These are phyloP conservation scores for Yamadazyma insecticola DNA, from an alignment of 805 yeast species.

Conservation along the genomic window DNA sequence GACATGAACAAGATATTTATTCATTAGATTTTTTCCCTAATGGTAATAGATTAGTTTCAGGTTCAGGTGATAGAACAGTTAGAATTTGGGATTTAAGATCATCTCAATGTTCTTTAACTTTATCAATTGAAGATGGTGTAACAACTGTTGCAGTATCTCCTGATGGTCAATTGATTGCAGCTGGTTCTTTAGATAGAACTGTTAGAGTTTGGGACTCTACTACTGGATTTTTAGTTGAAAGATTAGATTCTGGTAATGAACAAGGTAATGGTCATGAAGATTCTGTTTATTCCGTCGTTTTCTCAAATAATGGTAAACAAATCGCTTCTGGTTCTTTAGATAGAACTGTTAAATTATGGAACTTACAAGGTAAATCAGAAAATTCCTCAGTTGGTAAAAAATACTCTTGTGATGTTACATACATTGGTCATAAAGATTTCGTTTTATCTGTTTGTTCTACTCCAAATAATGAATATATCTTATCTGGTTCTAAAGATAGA, in stretches of 20 bases:
- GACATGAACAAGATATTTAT: slow-evolving; percentile 97
- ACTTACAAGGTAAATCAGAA: slow-evolving; percentile 55
- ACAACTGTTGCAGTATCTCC: slow-evolving; percentile 97
- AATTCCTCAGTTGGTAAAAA: slow-evolving; percentile 22
- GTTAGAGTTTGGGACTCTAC: slow-evolving; percentile 97
- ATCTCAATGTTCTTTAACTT: slow-evolving; percentile 83
- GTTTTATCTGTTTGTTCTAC: slow-evolving; percentile 92
- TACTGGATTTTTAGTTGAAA: slow-evolving; percentile 86
- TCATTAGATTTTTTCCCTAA: slow-evolving; percentile 93
- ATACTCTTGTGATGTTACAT: slow-evolving; percentile 81
- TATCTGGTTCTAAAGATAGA: slow-evolving; percentile 94
- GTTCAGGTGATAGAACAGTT: slow-evolving; percentile 95
- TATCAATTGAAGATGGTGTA: slow-evolving; percentile 94
- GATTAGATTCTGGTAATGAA: slow-evolving; percentile 85
- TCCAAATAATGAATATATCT: slow-evolving; percentile 84
- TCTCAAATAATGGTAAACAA: slow-evolving; percentile 86
- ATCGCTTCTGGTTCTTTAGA: slow-evolving; percentile 94
- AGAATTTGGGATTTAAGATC: slow-evolving; percentile 93
- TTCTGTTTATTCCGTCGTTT: slow-evolving; percentile 91
- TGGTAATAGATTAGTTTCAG: slow-evolving; percentile 89
- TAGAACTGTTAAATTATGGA: slow-evolving; percentile 95
- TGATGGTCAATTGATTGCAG: slow-evolving; percentile 90
- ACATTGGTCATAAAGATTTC: slow-evolving; percentile 94
- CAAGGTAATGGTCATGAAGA: slow-evolving; percentile 92
- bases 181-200: slow-evolving; percentile 92